A percentile compares a stretch with the other conserved stretches of the same genome.
Conservation (phyloP, 2,329 filamentous ascomycete species). For the Calonectria pseudoturangicola region DNA sequence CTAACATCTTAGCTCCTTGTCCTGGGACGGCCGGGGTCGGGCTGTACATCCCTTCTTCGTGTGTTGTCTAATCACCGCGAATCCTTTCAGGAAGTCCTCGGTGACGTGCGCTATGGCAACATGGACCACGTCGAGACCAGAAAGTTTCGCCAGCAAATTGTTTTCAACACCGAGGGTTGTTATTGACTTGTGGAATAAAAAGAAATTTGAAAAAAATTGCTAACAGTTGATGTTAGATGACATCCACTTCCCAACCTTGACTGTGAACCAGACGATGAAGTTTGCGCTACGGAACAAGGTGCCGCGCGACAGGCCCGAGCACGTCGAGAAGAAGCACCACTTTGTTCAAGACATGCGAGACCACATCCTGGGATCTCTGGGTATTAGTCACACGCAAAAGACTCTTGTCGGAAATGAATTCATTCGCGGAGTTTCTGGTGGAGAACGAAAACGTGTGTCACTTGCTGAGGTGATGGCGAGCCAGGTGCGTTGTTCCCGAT, state of each 20-base stretch:
- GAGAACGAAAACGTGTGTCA: slow-evolving; percentile 81
- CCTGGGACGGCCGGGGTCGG: slow-evolving; percentile 57
- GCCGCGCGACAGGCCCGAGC: slow-evolving; percentile 72
- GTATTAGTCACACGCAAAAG: slow-evolving; percentile 77
- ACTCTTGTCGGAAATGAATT: slow-evolving; percentile 79
- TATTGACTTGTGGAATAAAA: background rate
- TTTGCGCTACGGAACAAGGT: slow-evolving; percentile 79
- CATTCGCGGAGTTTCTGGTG: slow-evolving; percentile 75
- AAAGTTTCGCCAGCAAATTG: slow-evolving; percentile 55
- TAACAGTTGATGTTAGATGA: slow-evolving; percentile 61
- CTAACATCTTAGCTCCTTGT: slow-evolving; percentile 54
- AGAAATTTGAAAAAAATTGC: background rate
- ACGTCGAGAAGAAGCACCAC: slow-evolving; percentile 51
- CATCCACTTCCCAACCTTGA: slow-evolving; percentile 79
- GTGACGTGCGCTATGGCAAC: slow-evolving; percentile 54
- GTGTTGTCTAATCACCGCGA: slow-evolving; percentile 56
- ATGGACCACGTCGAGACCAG: slow-evolving; percentile 51
- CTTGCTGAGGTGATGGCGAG: slow-evolving; percentile 78
- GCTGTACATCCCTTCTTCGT: slow-evolving; percentile 57
- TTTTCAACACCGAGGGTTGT: slow-evolving; percentile 58
- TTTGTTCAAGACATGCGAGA: slow-evolving; percentile 58
- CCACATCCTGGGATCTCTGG: slow-evolving; percentile 72
- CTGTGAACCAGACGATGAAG: slow-evolving; percentile 77
- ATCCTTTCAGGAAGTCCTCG: slow-evolving; percentile 54
- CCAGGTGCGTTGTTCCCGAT: slow-evolving; percentile 55